Evolutionary conservation across 1,139 yeast genomes (phyloP).

Genomic region (Suhomyces chickasaworum): DNA sequence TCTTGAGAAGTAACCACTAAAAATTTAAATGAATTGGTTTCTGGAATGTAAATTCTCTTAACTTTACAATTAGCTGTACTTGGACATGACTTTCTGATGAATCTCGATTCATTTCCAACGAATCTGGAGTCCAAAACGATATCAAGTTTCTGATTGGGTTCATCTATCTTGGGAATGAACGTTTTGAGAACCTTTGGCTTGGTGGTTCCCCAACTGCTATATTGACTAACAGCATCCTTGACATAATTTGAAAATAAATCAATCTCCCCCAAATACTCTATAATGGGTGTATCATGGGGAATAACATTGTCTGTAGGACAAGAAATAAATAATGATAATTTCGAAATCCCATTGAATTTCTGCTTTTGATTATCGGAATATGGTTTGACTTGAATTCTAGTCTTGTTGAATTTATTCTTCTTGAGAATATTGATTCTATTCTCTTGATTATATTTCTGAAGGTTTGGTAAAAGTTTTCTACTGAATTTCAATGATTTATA

Average conservation of each 20-base stretch:
- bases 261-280: constrained; percentile 75
- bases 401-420: constrained; percentile 28
- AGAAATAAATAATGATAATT: constrained; percentile 60
- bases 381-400: constrained; percentile 42
- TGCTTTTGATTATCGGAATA: constrained; percentile 59
- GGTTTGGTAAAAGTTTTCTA: constrained; percentile 36
- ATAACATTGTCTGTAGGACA: constrained; percentile 27
- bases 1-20: constrained; percentile 59
- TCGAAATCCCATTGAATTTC: constrained; percentile 72
- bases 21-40: constrained; percentile 51
- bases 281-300: constrained; percentile 54
- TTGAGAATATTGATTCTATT: constrained; percentile 23
- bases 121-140: constrained; percentile 76
- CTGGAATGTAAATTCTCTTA: constrained; percentile 52
- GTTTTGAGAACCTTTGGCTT: constrained; percentile 68
- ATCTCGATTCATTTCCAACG: constrained; percentile 76
- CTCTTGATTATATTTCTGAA: constrained; percentile 32
- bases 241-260: constrained; percentile 65
- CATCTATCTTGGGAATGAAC: constrained; percentile 37
- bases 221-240: constrained; percentile 71
- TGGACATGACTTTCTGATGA: constrained; percentile 72
- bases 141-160: constrained; percentile 32
- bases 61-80: constrained; percentile 68
- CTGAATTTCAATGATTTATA: constrained; percentile 37
- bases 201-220: constrained; percentile 77